Evolutionary conservation across 164 flowering plant species (phyloP).

Genomic region (Stephania cephalantha): DNA sequence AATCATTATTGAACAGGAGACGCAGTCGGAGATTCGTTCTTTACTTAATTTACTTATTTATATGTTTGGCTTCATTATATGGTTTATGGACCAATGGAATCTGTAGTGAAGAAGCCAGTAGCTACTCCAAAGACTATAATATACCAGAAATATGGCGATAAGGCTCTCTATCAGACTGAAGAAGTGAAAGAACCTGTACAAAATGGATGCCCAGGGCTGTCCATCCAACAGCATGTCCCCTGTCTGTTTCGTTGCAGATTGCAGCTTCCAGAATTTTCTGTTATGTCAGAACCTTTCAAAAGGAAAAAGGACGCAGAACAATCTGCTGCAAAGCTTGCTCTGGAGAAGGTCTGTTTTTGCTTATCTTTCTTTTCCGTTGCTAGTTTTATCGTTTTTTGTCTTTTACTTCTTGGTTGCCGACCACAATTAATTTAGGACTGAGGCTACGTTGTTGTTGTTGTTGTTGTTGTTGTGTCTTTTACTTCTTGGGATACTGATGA

Average conservation of each 20-base stretch:
- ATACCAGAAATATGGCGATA: constrained; percentile 55
- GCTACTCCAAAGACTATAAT: constrained; percentile 74
- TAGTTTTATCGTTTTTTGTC: background rate
- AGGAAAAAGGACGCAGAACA: constrained; percentile 96
- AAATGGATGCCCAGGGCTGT: constrained; percentile 80
- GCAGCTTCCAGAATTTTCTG: constrained; percentile 69
- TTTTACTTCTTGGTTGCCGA: background rate
- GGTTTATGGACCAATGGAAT: constrained; percentile 23
- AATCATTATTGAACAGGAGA: background rate
- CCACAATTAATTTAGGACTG: too few species aligned
- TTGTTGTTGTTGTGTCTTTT: background rate
- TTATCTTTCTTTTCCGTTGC: background rate
- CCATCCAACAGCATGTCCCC: constrained; percentile 55
- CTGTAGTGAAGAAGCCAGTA: constrained; percentile 25
- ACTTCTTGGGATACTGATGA: background rate
- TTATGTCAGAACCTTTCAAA: constrained; percentile 54
- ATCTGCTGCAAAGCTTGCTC: constrained; percentile 78
- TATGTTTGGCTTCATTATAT: background rate
- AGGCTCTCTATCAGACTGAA: constrained; percentile 59
- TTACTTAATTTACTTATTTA: background rate
- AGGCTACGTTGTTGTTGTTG: too few species aligned
- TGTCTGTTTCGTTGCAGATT: constrained; percentile 66
- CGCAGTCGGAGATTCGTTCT: background rate
- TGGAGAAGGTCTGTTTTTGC: constrained; percentile 53
- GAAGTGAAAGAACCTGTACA: constrained; percentile 48